phyloP scores from a whole-genome alignment of 2,329 filamentous ascomycete species.

The Curvularia sp. region DNA sequence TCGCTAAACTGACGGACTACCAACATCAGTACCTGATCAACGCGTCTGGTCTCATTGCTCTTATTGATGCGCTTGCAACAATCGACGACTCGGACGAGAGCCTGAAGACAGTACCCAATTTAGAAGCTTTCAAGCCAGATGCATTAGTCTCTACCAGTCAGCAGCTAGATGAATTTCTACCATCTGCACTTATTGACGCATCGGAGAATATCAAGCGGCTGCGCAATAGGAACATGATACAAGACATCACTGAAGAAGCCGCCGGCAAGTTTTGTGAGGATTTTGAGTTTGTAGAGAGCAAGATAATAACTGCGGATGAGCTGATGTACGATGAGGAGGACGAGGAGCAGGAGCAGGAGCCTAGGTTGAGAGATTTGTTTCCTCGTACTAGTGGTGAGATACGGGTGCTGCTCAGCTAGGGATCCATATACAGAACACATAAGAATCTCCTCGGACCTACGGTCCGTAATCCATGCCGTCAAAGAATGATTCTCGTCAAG shows the following conservation, averaged over 20 bases:
- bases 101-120: slow-evolving; percentile 62
- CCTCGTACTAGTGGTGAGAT: slow-evolving; percentile 71
- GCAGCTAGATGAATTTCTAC: slow-evolving; percentile 85
- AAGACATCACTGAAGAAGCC: slow-evolving; percentile 80
- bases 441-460: neutral
- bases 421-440: slow-evolving; percentile 3
- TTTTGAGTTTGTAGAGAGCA: slow-evolving; percentile 75
- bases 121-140: slow-evolving; percentile 66
- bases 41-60: slow-evolving; percentile 73
- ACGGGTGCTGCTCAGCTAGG: slow-evolving; percentile 66
- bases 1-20: slow-evolving; percentile 66
- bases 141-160: slow-evolving; percentile 74
- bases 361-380: slow-evolving; percentile 63
- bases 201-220: slow-evolving; percentile 79
- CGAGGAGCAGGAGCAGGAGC: slow-evolving; percentile 49
- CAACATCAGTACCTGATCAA: slow-evolving; percentile 77
- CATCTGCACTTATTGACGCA: slow-evolving; percentile 91
- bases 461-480: neutral
- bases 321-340: slow-evolving; percentile 47
- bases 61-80: slow-evolving; percentile 66
- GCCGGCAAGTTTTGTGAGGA: slow-evolving; percentile 84
- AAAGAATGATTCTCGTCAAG: neutral
- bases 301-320: slow-evolving; percentile 67
- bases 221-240: slow-evolving; percentile 73
- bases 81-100: slow-evolving; percentile 56